These are phyloP conservation scores for Hemerocallis citrina DNA, from an alignment of 106 monocot genomes.

Conservation along the genomic window DNA sequence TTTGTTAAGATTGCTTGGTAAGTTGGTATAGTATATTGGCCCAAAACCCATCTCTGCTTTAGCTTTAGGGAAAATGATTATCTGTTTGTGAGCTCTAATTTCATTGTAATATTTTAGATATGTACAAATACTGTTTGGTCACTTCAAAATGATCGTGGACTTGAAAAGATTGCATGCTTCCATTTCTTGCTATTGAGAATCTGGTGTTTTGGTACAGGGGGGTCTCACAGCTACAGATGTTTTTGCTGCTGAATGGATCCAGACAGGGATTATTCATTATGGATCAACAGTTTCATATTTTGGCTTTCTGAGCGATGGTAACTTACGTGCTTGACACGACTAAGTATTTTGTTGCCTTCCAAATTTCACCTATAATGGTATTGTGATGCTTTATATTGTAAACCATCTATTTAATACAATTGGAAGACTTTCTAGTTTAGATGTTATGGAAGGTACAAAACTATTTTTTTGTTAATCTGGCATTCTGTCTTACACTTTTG, in stretches of 20 bases:
- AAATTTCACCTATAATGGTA: background rate
- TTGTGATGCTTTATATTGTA: background rate
- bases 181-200: background rate
- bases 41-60: background rate
- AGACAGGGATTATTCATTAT: conserved; percentile 68
- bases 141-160: background rate
- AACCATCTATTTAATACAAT: background rate
- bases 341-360: background rate
- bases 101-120: background rate
- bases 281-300: conserved; percentile 90
- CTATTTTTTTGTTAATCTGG: too few relatives aligned
- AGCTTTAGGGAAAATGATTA: background rate
- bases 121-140: background rate
- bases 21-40: too few relatives aligned
- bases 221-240: conserved; percentile 82
- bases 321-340: conserved; percentile 7
- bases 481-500: too few relatives aligned
- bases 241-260: conserved; percentile 86
- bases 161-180: background rate
- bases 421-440: background rate
- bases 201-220: conserved; percentile 40
- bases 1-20: too few relatives aligned
- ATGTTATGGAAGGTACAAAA: background rate
- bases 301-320: conserved; percentile 98
- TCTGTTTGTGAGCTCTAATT: background rate